Base-by-base conservation (phyloP, 2,329 filamentous ascomycete genomes). In the Lasiodiplodia citricola region DNA sequence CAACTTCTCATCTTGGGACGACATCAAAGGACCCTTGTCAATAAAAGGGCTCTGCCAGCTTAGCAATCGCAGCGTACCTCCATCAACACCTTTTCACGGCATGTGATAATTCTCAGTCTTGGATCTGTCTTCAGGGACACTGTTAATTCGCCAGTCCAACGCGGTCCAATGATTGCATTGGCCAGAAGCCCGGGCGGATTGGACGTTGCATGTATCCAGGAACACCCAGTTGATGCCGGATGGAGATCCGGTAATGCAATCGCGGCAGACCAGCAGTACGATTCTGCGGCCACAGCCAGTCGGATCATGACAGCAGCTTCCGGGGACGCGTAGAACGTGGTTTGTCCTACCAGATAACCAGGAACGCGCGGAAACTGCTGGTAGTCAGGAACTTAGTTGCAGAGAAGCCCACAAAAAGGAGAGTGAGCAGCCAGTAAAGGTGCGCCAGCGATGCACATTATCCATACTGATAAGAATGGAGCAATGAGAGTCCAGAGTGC, bases 381-480 rank as follows among this genome's bases (percentile, higher is more conserved):
- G 58, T 35, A 21, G 44, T 2, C 14, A 44, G 41, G 6, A 28
- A 25, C 16, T 25, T 64, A 21, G 47, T 64, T 37, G 60, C 47
- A 52, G 44, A 23, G 23, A 51, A 50, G 16, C 3, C 44, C 60
- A 47, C 35, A 31, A 52, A 47, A 64, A 38, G 14, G 16, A 16
- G 7, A 2, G 44, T 6, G 44, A 23, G 28, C 16, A 35, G 44
- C 60, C 60, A 64, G 60, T 64, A 28, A 25, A 16, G 28, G 28
- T 2, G n/a, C 23, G 60, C 60, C 60, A 64, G 28, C 60, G 44
- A 31, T 52, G 60, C 47, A n/a, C 3, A 14, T 38, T 64, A 52
- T 64, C 44, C 35, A n/a, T 11, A 51, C 44, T 64, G 60, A 64
- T 64, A 64, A 64, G 23, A n/a, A 35, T 52, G 47, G 31, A 64